phyloP scores from a whole-genome alignment of 2,329 filamentous ascomycete species.

The Myriosclerotinia curreyana region DNA sequence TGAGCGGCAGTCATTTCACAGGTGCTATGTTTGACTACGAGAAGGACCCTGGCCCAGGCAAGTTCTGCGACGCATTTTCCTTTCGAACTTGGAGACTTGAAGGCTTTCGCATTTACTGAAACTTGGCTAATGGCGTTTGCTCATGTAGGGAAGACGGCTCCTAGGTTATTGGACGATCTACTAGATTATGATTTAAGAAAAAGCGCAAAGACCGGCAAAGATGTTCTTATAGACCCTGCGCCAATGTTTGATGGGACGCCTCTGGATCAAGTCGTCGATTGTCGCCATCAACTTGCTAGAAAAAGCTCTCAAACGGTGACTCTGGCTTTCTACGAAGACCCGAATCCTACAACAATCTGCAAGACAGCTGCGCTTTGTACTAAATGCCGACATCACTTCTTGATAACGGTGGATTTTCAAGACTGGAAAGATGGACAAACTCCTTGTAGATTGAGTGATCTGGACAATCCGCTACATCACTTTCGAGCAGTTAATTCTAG shows the following conservation, averaged over 20 bases:
- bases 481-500: constrained; percentile 45
- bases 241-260: constrained; percentile 46
- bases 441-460: constrained; percentile 40
- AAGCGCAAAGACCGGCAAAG: constrained; percentile 40
- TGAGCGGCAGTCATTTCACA: background rate
- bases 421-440: constrained; percentile 39
- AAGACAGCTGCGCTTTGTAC: constrained; percentile 60
- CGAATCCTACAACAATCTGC: constrained; percentile 45
- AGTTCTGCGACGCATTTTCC: constrained; percentile 11
- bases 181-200: constrained; percentile 45
- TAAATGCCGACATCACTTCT: constrained; percentile 60
- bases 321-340: constrained; percentile 42
- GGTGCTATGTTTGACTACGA: constrained; percentile 18
- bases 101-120: background rate
- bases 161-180: constrained; percentile 47
- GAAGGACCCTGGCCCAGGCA: constrained; percentile 19
- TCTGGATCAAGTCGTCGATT: constrained; percentile 43
- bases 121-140: constrained; percentile 9
- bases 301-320: constrained; percentile 55
- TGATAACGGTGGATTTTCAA: constrained; percentile 53
- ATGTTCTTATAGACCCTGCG: constrained; percentile 55
- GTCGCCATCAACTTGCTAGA: constrained; percentile 56
- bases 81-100: background rate
- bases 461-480: constrained; percentile 59
- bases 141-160: constrained; percentile 49